These are phyloP conservation scores for Trichoderma simmonsii DNA, from an alignment of 2,329 filamentous ascomycete species.

Conservation along the genomic window DNA sequence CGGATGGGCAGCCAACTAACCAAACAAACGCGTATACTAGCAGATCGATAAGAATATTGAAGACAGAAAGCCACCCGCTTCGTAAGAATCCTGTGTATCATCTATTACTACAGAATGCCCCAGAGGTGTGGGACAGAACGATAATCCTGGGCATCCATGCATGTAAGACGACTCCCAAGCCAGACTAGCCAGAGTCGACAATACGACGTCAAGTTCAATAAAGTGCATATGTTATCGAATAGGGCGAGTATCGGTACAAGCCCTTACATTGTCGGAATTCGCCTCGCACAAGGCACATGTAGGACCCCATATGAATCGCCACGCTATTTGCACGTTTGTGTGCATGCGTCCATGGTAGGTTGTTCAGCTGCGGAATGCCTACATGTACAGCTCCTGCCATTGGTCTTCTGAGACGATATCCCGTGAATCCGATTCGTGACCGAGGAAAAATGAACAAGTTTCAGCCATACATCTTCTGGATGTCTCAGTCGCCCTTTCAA, in stretches of 20 bases:
- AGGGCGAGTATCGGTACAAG: neutral
- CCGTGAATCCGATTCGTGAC: neutral
- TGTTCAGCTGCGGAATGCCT: neutral
- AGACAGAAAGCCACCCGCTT: too few relatives aligned
- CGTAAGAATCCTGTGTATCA: too few relatives aligned
- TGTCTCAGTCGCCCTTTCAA: neutral
- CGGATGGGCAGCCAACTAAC: neutral
- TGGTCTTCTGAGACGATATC: neutral
- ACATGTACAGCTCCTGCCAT: neutral
- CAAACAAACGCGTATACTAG: neutral
- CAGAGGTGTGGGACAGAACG: neutral
- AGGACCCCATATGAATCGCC: neutral
- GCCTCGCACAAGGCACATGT: neutral
- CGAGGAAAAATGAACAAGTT: neutral
- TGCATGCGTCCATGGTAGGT: neutral
- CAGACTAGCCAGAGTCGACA: neutral
- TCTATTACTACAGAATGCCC: neutral
- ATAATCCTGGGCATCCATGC: neutral
- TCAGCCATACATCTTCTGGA: neutral
- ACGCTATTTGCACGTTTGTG: neutral
- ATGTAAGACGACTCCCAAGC: conserved; percentile 9
- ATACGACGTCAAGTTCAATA: neutral
- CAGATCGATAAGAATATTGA: neutral
- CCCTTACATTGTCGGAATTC: neutral
- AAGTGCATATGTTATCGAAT: neutral